phyloP scores from a whole-genome alignment of 768 basidiomycete genomes.

The Dendrothele bispora region DNA sequence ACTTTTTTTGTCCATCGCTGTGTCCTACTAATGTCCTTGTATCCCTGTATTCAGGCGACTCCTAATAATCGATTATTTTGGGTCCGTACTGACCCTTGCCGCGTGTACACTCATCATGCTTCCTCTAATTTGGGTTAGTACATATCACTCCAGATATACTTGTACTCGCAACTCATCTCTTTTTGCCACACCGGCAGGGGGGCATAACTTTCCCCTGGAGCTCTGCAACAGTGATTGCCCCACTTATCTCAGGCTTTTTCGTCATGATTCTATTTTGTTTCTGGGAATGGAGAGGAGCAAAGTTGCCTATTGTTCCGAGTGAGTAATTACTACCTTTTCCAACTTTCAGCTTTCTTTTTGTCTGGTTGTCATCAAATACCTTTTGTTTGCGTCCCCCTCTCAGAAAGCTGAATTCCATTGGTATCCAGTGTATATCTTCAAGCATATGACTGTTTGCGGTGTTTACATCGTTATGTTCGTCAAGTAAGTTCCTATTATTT shows the following conservation, averaged over 20 bases:
- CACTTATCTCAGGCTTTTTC: slow-evolving; percentile 54
- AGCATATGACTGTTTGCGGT: slow-evolving; percentile 60
- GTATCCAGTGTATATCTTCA: slow-evolving; percentile 69
- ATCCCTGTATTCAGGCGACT: slow-evolving; percentile 48
- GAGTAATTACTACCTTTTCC: slow-evolving; percentile 23
- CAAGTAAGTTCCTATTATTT: too few species aligned
- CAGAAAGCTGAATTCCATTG: too few species aligned
- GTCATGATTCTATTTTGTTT: slow-evolving; percentile 59
- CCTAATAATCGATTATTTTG: slow-evolving; percentile 62
- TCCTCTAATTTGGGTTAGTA: slow-evolving; percentile 68
- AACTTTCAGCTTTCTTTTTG: background rate
- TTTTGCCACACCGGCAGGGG: slow-evolving; percentile 39
- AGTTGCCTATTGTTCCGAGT: slow-evolving; percentile 74
- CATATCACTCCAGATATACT: background rate
- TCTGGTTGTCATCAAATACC: background rate
- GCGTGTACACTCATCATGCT: slow-evolving; percentile 65
- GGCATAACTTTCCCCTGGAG: slow-evolving; percentile 74
- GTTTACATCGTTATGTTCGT: slow-evolving; percentile 72
- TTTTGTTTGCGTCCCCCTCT: too few species aligned
- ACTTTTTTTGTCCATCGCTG: background rate
- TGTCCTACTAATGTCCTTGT: background rate
- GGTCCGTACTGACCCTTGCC: slow-evolving; percentile 54
- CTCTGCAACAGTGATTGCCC: slow-evolving; percentile 62
- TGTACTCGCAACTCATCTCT: background rate
- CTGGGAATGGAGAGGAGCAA: slow-evolving; percentile 73